Evolutionary conservation across 164 flowering plant genomes (phyloP), one percentile per base, ranked within the genome.

Genomic region (Nymphaea colorata): DNA sequence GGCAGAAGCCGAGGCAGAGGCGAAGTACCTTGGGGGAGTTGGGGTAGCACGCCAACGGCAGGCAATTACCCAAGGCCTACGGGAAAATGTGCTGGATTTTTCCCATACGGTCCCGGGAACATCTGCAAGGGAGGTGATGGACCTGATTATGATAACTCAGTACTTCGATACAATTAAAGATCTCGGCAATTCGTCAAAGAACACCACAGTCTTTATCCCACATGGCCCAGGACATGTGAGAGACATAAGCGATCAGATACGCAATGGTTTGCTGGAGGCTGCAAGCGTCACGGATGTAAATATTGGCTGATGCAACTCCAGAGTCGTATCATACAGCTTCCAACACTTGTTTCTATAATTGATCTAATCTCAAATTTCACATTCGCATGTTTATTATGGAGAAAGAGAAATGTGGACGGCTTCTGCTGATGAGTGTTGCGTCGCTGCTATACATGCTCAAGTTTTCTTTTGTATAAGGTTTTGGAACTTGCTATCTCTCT

Each of bases 31-130:
- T 6, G 98, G 96, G 45, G 99, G 99, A 36, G 84, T 95, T 43
- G 99, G 99, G 18, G 99, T 95, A 65, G 99, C 99, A 4, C 83
- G 87, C 80, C 99, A 95, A 79, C 80, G 99, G 72, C 98, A 95
- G 73, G 99, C 99, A 57, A 95, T 95, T 70, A 95, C 99, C 6
- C 96, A 95, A 66, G 99, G 98, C 4, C 67, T 95, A 70, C 82
- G 99, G 72, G 99, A 95, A 80, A 95, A 95, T 80, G 92, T 95
- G 61, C 59, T 95, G 79, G 86, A 90, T 74, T 95, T 95, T 76
- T 95, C 99, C 42, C 79, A 83, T 79, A 88, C 82, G 76, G 92
- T 95, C 57, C 90, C 82, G 72, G 99, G 99, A 57, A 76, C 99
- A 14, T 86, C 99, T 3, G 87, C 99, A 2, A 90, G 87, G 81